These are phyloP conservation scores for Fusarium camptoceras DNA, from an alignment of 2,329 filamentous ascomycete species.

Conservation along the genomic window DNA sequence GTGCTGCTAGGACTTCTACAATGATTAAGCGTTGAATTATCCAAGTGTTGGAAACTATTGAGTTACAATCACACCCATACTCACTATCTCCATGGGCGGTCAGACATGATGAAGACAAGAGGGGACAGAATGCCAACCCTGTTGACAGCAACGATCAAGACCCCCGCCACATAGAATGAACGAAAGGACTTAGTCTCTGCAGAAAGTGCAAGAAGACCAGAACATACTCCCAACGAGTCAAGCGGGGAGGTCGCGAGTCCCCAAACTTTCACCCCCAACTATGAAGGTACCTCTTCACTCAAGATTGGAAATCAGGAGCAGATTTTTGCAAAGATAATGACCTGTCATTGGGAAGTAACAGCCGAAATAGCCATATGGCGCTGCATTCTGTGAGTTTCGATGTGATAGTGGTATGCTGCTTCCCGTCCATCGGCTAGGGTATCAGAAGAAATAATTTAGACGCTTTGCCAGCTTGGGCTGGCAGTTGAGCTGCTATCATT, in stretches of 20 bases:
- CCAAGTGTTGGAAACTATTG: too few species aligned
- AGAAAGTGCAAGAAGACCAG: too few species aligned
- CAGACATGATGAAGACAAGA: fast-evolving
- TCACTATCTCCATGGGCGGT: fast-evolving
- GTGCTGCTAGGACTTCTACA: fast-evolving
- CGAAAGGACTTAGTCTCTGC: too few species aligned
- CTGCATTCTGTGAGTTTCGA: fast-evolving
- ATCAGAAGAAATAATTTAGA: not conserved
- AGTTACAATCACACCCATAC: fast-evolving
- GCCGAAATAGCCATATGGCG: not conserved
- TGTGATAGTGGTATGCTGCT: not conserved
- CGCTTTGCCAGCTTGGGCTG: not conserved
- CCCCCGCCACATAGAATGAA: fast-evolving
- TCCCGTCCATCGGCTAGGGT: not conserved
- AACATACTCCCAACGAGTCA: too few species aligned
- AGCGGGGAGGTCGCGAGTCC: not conserved
- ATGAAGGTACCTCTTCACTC: not conserved
- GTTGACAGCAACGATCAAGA: too few species aligned
- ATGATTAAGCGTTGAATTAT: not conserved
- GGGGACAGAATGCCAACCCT: fast-evolving
- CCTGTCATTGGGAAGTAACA: not conserved
- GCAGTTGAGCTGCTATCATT: fast-evolving
- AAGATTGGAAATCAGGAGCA: not conserved
- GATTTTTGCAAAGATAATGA: too few species aligned
- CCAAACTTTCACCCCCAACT: fast-evolving